Conservation (phyloP, 2,329 filamentous ascomycete genomes). For the Herpotrichia juniperi region DNA sequence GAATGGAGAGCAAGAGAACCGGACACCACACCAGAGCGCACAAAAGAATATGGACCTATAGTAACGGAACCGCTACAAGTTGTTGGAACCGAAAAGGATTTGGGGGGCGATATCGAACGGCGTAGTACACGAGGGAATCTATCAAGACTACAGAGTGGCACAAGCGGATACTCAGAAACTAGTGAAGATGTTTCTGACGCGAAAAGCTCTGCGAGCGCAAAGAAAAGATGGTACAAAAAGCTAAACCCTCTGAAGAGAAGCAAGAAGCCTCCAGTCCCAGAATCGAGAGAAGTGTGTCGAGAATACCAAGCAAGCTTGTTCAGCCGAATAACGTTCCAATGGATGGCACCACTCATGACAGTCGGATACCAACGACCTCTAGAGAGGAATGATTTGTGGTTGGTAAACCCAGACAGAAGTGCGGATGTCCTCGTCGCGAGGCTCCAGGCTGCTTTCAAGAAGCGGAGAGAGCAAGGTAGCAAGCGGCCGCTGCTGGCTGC, state of each 20-base stretch:
- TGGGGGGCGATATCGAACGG: conserved; percentile 25
- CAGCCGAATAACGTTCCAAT: conserved; percentile 81
- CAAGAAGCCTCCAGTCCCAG: conserved; percentile 61
- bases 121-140: conserved; percentile 26
- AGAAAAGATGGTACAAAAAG: conserved; percentile 66
- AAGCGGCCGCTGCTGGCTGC: conserved; percentile 79
- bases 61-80: conserved; percentile 45
- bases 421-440: conserved; percentile 72
- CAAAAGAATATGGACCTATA: conserved; percentile 48
- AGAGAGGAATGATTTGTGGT: conserved; percentile 85
- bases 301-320: conserved; percentile 78
- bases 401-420: conserved; percentile 79
- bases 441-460: conserved; percentile 71
- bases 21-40: conserved; percentile 38
- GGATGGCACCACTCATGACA: conserved; percentile 86
- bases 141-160: conserved; percentile 34
- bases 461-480: conserved; percentile 69
- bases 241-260: conserved; percentile 57
- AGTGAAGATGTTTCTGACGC: conserved; percentile 36
- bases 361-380: conserved; percentile 83
- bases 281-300: conserved; percentile 61
- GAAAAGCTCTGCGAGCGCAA: conserved; percentile 27
- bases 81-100: conserved; percentile 43
- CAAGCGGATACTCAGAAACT: conserved; percentile 33
- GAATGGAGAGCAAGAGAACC: conserved; percentile 43